Evolutionary conservation across 2,329 filamentous ascomycete genomes (phyloP).

Genomic region (Cladobotryum protrusum): DNA sequence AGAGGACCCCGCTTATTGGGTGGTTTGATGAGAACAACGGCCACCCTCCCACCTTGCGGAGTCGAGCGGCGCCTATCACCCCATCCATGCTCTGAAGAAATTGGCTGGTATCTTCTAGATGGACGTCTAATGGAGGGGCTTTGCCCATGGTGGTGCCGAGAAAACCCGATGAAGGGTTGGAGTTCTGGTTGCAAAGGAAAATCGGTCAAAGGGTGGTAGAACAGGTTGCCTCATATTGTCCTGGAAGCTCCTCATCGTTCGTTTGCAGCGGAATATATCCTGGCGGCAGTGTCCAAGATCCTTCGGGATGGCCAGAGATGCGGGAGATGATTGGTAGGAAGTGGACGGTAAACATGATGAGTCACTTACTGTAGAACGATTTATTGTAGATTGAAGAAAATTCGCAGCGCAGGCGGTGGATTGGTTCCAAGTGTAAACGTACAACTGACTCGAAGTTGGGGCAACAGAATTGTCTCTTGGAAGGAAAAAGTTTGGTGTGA

Average conservation of each 20-base stretch:
- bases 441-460: background rate
- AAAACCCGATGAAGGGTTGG: too few species aligned
- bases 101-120: too few species aligned
- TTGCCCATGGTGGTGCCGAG: too few species aligned
- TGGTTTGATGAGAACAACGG: background rate
- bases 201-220: too few species aligned
- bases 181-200: too few species aligned
- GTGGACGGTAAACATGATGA: background rate
- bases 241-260: background rate
- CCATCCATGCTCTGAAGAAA: too few species aligned
- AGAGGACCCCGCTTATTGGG: slow-evolving; percentile 7
- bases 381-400: background rate
- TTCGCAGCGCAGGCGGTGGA: background rate
- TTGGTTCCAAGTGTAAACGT: background rate
- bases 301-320: background rate
- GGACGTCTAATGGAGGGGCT: too few species aligned
- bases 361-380: background rate
- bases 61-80: too few species aligned
- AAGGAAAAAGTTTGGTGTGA: background rate
- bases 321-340: background rate
- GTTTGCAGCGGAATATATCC: too few species aligned
- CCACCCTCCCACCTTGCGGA: background rate
- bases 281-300: too few species aligned
- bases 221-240: background rate
- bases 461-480: background rate